Conservation (phyloP, 371 early-diverging fungal genomes). For the Paraphysoderma sedebokerense region DNA sequence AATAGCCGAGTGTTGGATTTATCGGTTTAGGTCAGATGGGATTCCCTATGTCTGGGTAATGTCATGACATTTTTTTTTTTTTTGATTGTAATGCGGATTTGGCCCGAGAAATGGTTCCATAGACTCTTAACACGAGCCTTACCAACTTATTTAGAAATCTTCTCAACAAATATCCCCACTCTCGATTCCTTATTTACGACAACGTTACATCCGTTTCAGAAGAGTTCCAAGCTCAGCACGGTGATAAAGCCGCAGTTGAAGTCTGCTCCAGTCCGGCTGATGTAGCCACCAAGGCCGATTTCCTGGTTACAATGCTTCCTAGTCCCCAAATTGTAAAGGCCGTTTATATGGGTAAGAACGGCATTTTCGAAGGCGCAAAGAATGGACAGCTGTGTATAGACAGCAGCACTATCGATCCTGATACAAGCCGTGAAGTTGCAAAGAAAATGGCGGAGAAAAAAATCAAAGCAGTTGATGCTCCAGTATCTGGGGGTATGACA, state of each 20-base stretch:
- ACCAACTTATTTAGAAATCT: slow-evolving; percentile 48
- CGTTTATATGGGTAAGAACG: slow-evolving; percentile 54
- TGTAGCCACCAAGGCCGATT: slow-evolving; percentile 46
- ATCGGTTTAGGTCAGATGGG: slow-evolving; percentile 95
- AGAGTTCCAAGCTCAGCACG: slow-evolving; percentile 24
- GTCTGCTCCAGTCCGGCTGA: slow-evolving; percentile 40
- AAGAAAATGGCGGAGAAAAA: slow-evolving; percentile 38
- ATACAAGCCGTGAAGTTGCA: slow-evolving; percentile 21
- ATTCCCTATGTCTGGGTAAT: slow-evolving; percentile 10
- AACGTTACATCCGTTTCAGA: slow-evolving; percentile 31
- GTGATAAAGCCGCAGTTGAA: slow-evolving; percentile 14
- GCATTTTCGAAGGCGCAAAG: slow-evolving; percentile 32
- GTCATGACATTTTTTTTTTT: not conserved
- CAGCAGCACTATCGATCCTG: slow-evolving; percentile 79
- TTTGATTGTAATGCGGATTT: not conserved
- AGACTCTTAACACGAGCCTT: not conserved
- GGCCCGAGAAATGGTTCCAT: too few species aligned
- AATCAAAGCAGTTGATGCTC: slow-evolving; percentile 74
- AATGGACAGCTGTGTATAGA: slow-evolving; percentile 52
- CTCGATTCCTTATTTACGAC: slow-evolving; percentile 52
- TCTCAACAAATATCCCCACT: slow-evolving; percentile 3
- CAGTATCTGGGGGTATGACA: slow-evolving; percentile 76
- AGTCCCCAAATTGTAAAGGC: slow-evolving; percentile 52
- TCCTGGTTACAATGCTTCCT: slow-evolving; percentile 89
- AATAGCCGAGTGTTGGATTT: too few species aligned